Evolutionary conservation across 257 asterid genomes (phyloP), one percentile per base, ranked within the genome.

Genomic region (Ligustrum vulgare): DNA sequence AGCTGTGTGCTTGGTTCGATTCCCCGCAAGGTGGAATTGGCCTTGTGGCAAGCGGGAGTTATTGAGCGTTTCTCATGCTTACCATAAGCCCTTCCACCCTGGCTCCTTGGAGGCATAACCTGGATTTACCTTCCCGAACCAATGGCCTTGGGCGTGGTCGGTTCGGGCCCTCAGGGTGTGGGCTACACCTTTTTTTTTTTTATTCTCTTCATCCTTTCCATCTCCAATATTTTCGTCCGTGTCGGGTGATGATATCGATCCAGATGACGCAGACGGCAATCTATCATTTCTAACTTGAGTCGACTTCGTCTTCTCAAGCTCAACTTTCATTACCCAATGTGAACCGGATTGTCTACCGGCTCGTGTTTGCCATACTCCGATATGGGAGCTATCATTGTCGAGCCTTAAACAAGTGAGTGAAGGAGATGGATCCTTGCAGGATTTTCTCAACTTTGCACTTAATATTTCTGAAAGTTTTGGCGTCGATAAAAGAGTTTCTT

Each of bases 301-400:
- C 3, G n/a, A n/a, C n/a, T 51, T n/a, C 6, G 62, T 71, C 47
- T 83, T 85, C 66, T 79, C 74, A 72, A 91, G 87, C 70, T 91
- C 96, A 20, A 91, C 84, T 71, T 87, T 89, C 90, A 86, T 89
- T 2, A 91, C 86, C 97, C 95, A 91, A 37, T 77, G 85, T 0
- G 95, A 83, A 31, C 72, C 84, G 1, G 93, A 86, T 39, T 81
- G 74, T 49, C 85, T 78, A 12, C 93, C 92, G 3, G 93, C 81
- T 23, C 86, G 77, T 39, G 86, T 85, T 72, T 91, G 96, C 97
- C 97, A 91, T 12, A 89, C 95, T 0, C 97, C 95, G 6, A 91
- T 83, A 22, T 88, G 89, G 8, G 90, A 89, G 18, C 80, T 86
- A 70, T 82, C 84, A 8, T 70, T 84, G 51, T 91, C 97, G 13